Conservation (phyloP, 768 basidiomycete genomes). For the Agaricus sinodeliciosus region DNA sequence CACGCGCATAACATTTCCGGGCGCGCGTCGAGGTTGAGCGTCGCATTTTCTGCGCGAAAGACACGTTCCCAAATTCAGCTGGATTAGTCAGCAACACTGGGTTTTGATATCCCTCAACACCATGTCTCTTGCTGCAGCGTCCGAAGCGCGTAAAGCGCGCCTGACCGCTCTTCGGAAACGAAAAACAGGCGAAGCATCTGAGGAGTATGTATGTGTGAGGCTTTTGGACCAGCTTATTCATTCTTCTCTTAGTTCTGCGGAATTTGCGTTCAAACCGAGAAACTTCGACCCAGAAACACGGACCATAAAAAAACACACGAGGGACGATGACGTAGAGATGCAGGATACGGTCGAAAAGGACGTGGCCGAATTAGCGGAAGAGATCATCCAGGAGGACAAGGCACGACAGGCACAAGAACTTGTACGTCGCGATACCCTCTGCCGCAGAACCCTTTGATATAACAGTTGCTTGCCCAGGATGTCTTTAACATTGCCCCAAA, state of each 20-base stretch:
- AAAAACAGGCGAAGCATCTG: constrained; percentile 50
- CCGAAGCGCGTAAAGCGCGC: constrained; percentile 77
- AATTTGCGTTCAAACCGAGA: constrained; percentile 57
- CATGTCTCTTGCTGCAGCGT: constrained; percentile 66
- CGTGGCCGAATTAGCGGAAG: constrained; percentile 77
- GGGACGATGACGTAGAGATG: constrained; percentile 45
- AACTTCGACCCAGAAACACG: constrained; percentile 91
- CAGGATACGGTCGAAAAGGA: constrained; percentile 86
- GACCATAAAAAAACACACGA: constrained; percentile 61
- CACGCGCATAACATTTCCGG: constrained; percentile 23
- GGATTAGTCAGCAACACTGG: constrained; percentile 5
- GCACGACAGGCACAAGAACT: constrained; percentile 80
- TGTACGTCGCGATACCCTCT: constrained; percentile 36
- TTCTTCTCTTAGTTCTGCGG: constrained; percentile 20
- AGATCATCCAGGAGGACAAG: constrained; percentile 84
- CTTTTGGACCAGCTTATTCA: not conserved
- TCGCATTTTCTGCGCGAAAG: not conserved
- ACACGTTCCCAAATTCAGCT: not conserved
- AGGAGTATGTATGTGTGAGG: constrained; percentile 32
- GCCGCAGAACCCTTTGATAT: not conserved
- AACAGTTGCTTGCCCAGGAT: constrained; percentile 44
- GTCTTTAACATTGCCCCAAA: constrained; percentile 97
- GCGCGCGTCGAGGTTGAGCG: too few relatives aligned
- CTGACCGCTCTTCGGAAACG: constrained; percentile 68
- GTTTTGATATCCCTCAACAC: not conserved